Evolutionary conservation across 2,329 filamentous ascomycete species (phyloP), one percentile per base, ranked within the genome.

Genomic region (Calonectria henricotiae): DNA sequence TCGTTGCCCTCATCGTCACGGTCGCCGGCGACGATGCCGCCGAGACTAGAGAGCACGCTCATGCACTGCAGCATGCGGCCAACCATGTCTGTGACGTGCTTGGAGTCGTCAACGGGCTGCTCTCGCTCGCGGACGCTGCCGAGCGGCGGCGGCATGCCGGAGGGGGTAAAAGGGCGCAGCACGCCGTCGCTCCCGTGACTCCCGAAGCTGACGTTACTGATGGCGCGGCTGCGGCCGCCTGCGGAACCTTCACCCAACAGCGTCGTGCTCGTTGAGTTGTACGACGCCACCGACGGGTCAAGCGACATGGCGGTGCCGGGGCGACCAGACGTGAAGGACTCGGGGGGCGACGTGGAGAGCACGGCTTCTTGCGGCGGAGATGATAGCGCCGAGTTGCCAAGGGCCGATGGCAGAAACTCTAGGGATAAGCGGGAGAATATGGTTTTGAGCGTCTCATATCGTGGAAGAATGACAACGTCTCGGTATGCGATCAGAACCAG

Each of bases 21-120:
- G 58, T 78, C 81, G 11, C 89, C 89, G 0, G 71, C 71, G 11
- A 63, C 69, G 0, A 87, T 90, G 54, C 78, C 80, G 25, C 86
- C 92, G 13, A 97, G 89, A 71, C 91, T 92, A 3, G 94, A 93
- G 25, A 99, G 86, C 8, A 99, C 95, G 80, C 93, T 96, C 82
- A 98, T 92, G 82, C 96, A 99, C 84, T 99, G 96, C 73, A 99
- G 86, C 94, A 99, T 97, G 62, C 96, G 88, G 0, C 95, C 96
- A 0, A 98, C 95, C 75, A 96, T 98, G 76, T 98, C 95, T 0
- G 96, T 98, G 65, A 98, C 91, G 79, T 96, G 91, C 79, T 94
- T 89, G 60, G 90, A 92, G 77, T 93, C 89, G 80, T 92, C 89
- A 15, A 90, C 84, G 78, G 90, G 90, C 77, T 90, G 88, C 77